phyloP scores from a whole-genome alignment of 2,329 filamentous ascomycete genomes.

The Botrytis hyacinthi region DNA sequence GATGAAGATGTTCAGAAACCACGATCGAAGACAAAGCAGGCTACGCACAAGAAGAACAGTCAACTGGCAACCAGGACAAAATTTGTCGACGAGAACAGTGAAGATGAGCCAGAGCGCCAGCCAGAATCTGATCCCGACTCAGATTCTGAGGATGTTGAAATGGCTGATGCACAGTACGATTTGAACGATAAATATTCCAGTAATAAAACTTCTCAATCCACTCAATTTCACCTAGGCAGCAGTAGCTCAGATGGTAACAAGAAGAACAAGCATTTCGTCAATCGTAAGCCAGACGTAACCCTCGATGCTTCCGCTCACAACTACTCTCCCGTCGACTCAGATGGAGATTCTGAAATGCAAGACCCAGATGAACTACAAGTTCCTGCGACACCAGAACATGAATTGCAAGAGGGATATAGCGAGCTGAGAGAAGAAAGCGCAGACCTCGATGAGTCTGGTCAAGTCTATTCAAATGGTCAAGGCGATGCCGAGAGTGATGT shows the following conservation, averaged over 20 bases:
- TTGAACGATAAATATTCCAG: neutral
- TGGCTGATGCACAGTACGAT: neutral
- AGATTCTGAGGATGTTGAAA: conserved; percentile 9
- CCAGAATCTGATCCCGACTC: neutral
- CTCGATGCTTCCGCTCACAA: neutral
- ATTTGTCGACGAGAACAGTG: neutral
- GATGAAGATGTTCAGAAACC: neutral
- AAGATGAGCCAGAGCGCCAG: neutral
- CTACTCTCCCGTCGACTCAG: neutral
- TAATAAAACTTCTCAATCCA: conserved; percentile 3
- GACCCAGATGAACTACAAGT: conserved; percentile 12
- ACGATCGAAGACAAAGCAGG: neutral
- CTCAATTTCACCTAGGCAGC: neutral
- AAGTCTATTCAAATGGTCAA: neutral
- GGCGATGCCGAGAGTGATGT: neutral
- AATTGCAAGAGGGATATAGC: conserved; percentile 3
- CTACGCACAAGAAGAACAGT: neutral
- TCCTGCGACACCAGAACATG: conserved; percentile 7
- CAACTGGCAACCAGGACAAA: neutral
- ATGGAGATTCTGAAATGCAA: conserved; percentile 4
- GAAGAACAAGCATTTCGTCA: neutral
- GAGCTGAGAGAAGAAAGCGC: neutral
- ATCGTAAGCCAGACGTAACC: neutral
- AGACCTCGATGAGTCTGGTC: neutral
- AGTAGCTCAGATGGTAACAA: neutral